Conservation (phyloP, 768 basidiomycete species). For the Lactarius vividus region DNA sequence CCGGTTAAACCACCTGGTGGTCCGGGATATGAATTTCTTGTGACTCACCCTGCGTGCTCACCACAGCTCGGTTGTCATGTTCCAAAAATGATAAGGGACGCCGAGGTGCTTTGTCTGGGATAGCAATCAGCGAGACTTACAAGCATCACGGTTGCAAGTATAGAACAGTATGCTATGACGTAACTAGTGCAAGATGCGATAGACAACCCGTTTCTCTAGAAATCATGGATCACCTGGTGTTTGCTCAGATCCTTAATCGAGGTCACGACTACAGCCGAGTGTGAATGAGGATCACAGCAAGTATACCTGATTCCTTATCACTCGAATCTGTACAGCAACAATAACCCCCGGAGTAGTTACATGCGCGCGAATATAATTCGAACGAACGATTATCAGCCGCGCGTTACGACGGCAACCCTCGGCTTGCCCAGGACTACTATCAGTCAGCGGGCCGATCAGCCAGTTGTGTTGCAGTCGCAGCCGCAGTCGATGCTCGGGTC, state of each 20-base stretch:
- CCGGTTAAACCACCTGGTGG: background rate
- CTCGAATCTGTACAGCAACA: background rate
- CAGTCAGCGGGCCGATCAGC: too few relatives aligned
- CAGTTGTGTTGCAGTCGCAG: too few relatives aligned
- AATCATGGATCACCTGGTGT: background rate
- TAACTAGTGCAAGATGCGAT: background rate
- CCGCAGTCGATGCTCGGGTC: too few relatives aligned
- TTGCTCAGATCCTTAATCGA: background rate
- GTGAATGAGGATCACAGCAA: background rate
- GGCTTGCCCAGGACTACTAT: too few relatives aligned
- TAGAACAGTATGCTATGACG: background rate
- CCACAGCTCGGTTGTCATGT: background rate
- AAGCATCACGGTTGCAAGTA: background rate
- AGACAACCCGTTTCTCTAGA: background rate
- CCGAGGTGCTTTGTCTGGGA: background rate
- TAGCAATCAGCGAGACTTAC: background rate
- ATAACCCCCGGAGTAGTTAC: too few relatives aligned
- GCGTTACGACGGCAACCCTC: too few relatives aligned
- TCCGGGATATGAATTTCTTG: background rate
- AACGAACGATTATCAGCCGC: too few relatives aligned
- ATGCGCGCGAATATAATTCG: too few relatives aligned
- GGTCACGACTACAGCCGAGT: background rate
- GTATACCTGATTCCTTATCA: background rate
- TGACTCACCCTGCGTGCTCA: background rate
- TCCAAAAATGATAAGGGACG: background rate